These are phyloP conservation scores for Scutellaria baicalensis DNA, from an alignment of 257 asterid species.

Conservation along the genomic window DNA sequence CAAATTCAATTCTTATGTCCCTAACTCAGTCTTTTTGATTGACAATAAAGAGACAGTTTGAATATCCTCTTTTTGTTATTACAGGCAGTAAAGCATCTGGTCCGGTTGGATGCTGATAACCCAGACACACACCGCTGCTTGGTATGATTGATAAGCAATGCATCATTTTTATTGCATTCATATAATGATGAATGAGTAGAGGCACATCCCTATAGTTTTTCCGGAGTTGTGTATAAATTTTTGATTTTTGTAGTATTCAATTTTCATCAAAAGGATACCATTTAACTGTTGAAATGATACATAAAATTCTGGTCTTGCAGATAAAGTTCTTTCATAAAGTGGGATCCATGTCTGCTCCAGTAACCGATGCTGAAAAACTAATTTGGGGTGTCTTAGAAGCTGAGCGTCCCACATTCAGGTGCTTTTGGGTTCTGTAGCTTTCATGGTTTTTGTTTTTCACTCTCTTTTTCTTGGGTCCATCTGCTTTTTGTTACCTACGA, in stretches of 20 bases:
- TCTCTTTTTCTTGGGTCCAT: background rate
- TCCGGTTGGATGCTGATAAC: conserved; percentile 66
- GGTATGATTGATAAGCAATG: conserved; percentile 44
- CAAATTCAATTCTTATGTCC: background rate
- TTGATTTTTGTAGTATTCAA: background rate
- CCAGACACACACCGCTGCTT: conserved; percentile 81
- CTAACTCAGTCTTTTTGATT: background rate
- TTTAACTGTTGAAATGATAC: background rate
- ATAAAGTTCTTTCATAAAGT: conserved; percentile 74
- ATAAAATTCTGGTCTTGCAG: conserved; percentile 32
- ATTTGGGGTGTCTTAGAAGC: conserved; percentile 79
- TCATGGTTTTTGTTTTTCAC: too few species aligned
- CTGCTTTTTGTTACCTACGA: background rate
- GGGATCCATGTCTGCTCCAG: conserved; percentile 64
- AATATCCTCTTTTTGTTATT: conserved; percentile 13
- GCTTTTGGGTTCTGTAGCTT: background rate
- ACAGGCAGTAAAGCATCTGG: conserved; percentile 84
- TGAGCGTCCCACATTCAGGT: conserved; percentile 75
- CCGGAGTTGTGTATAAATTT: background rate
- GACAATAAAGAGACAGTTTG: conserved; percentile 9
- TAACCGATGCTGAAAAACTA: conserved; percentile 65
- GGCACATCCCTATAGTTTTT: background rate
- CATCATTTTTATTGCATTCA: background rate
- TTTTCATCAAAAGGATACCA: background rate
- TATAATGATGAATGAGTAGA: conserved; percentile 3